Evolutionary conservation across 2,329 filamentous ascomycete genomes (phyloP).

Genomic region (Xylariaceae sp.): DNA sequence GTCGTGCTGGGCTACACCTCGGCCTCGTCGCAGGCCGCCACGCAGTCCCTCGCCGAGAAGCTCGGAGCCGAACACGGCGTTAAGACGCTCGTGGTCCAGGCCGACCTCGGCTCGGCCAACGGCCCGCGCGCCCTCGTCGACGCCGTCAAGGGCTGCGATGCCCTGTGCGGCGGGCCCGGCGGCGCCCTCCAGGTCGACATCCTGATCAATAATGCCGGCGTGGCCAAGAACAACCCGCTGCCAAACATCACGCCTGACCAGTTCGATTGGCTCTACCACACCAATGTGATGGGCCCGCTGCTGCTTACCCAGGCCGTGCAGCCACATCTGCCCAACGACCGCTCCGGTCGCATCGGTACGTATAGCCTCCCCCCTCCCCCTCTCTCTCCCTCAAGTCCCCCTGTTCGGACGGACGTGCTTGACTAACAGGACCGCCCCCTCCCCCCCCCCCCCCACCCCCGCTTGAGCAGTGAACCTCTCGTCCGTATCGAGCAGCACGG

Average conservation of each 20-base stretch:
- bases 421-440: no score
- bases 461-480: constrained; percentile 39
- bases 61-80: constrained; percentile 52
- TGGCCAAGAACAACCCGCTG: constrained; percentile 56
- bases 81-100: constrained; percentile 56
- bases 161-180: constrained; percentile 20
- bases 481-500: constrained; percentile 45
- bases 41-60: constrained; percentile 55
- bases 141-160: constrained; percentile 50
- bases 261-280: constrained; percentile 64
- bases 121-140: constrained; percentile 54
- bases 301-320: constrained; percentile 67
- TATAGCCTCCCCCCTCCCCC: background rate
- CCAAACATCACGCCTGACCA: constrained; percentile 53
- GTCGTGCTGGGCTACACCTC: constrained; percentile 65
- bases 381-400: no score
- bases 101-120: constrained; percentile 58
- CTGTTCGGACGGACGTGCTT: no score
- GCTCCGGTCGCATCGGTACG: constrained; percentile 42
- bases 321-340: constrained; percentile 62
- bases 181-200: constrained; percentile 65
- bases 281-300: constrained; percentile 78
- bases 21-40: constrained; percentile 28
- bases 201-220: constrained; percentile 79
- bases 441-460: background rate